These are phyloP conservation scores for Syzygium grande DNA, from an alignment of 345 rosid genomes.

Conservation along the genomic window DNA sequence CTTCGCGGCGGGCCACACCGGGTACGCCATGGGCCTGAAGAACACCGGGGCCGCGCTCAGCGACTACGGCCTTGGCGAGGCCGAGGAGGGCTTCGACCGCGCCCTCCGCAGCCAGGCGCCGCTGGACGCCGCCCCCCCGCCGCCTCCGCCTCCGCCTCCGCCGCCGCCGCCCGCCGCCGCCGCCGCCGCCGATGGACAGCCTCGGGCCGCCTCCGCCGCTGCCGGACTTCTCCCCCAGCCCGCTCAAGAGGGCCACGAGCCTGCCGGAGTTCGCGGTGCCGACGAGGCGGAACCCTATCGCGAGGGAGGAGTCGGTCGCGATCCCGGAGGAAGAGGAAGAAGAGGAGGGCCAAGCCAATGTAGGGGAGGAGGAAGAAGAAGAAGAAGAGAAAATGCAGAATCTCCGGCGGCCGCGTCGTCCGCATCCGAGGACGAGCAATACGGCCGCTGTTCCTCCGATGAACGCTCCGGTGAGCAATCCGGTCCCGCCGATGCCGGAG, in stretches of 20 bases:
- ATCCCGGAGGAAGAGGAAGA: constrained; percentile 35
- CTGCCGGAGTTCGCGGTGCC: constrained; percentile 32
- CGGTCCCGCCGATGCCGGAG: constrained; percentile 40
- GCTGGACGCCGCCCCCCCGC: constrained; percentile 26
- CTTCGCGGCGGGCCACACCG: constrained; percentile 78
- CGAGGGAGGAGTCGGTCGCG: constrained; percentile 24
- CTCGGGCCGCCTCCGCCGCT: constrained; percentile 76
- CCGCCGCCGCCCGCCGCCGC: constrained; percentile 57
- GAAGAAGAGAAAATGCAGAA: constrained; percentile 38
- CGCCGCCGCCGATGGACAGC: constrained; percentile 36
- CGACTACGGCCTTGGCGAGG: constrained; percentile 87
- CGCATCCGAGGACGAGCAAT: constrained; percentile 8
- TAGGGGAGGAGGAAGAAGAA: constrained; percentile 40
- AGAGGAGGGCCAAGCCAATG: constrained; percentile 1
- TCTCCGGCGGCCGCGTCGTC: neutral
- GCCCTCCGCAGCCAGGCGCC: constrained; percentile 23
- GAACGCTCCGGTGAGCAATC: constrained; percentile 18
- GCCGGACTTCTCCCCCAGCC: constrained; percentile 74
- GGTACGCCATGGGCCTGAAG: constrained; percentile 62
- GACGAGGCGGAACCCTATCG: neutral
- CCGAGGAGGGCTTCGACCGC: constrained; percentile 19
- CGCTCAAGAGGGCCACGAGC: constrained; percentile 60
- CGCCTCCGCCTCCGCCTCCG: constrained; percentile 41
- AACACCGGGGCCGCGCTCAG: constrained; percentile 86
- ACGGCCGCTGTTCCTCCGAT: constrained; percentile 26